Conservation (phyloP, 352 stramenopile genomes). For the Pythium angustatum region DNA sequence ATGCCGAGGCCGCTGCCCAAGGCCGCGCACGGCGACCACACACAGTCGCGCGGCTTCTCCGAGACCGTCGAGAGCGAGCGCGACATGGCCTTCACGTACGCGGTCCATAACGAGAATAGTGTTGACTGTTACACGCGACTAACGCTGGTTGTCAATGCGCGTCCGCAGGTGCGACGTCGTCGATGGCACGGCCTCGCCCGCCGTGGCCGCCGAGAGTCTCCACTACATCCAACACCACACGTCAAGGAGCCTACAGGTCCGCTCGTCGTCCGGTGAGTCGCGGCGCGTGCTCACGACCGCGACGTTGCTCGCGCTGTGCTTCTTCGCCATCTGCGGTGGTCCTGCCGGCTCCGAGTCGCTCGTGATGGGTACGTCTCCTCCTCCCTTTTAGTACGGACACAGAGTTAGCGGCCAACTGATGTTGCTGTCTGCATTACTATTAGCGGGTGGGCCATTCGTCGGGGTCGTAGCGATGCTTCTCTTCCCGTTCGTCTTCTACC, state of each 20-base stretch:
- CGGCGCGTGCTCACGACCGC: constrained; percentile 39
- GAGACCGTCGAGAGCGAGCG: constrained; percentile 14
- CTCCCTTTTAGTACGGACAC: neutral
- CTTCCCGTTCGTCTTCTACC: constrained; percentile 49
- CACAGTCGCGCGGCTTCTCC: neutral
- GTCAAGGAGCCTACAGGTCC: neutral
- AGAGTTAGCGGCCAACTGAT: too few relatives aligned
- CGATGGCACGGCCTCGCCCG: neutral
- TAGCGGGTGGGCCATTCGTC: constrained; percentile 43
- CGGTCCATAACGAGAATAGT: too few relatives aligned
- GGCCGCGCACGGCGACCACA: neutral
- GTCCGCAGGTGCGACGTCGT: constrained; percentile 16
- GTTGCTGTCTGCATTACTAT: too few relatives aligned
- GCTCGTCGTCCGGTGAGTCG: neutral
- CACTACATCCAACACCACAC: constrained; percentile 14
- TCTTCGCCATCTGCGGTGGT: constrained; percentile 52
- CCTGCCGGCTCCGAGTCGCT: constrained; percentile 46
- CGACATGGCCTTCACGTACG: constrained; percentile 15
- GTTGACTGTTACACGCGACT: too few relatives aligned
- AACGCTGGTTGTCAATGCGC: too few relatives aligned
- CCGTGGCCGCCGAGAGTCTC: neutral
- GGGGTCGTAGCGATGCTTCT: constrained; percentile 38
- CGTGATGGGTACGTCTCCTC: constrained; percentile 29
- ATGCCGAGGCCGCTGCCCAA: neutral
- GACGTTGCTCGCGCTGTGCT: constrained; percentile 51